Conservation (phyloP, 345 rosid genomes). For the Fremontodendron californicum region DNA sequence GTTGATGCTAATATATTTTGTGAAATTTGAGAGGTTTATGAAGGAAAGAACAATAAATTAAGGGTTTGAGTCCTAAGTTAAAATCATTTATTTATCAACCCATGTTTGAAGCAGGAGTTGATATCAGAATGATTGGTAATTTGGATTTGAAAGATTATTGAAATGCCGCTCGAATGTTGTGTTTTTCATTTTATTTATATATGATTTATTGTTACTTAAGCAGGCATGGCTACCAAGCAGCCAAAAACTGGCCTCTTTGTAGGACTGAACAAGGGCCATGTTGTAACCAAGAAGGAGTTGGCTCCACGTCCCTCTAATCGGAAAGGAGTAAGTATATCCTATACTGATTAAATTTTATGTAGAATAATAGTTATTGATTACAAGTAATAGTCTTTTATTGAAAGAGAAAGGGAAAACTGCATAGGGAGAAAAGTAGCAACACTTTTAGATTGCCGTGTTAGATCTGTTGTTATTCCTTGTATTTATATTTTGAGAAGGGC, state of each 20-base stretch:
- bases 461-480: neutral
- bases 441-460: neutral
- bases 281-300: constrained; percentile 52
- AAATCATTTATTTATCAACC: neutral
- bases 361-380: neutral
- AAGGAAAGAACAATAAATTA: neutral
- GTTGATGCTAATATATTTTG: neutral
- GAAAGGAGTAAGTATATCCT: constrained; percentile 46
- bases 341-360: neutral
- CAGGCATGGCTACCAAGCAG: constrained; percentile 57
- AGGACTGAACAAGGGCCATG: constrained; percentile 60
- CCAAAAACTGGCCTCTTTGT: constrained; percentile 58
- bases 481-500: neutral
- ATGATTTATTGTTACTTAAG: neutral
- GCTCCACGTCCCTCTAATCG: constrained; percentile 50
- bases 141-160: neutral
- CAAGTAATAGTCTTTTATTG: neutral
- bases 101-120: neutral
- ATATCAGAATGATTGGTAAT: neutral
- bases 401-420: neutral
- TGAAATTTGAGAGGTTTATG: neutral
- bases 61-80: neutral
- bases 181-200: neutral
- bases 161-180: neutral
- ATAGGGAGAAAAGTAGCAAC: neutral